Evolutionary conservation across 2,329 filamentous ascomycete species (phyloP).

Genomic region (Amauroascus niger): DNA sequence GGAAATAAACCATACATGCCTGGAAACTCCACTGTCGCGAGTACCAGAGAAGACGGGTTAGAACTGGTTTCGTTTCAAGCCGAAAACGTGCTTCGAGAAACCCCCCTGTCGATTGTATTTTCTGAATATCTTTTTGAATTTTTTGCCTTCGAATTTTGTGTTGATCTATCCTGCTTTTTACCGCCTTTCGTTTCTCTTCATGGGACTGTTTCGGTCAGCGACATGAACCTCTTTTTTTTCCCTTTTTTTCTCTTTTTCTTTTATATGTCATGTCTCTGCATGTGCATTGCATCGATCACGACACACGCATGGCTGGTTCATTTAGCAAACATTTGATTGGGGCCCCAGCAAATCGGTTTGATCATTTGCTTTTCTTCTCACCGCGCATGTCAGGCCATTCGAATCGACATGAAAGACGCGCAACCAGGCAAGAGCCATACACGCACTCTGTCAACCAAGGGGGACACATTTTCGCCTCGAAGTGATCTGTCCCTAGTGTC

Average conservation of each 20-base stretch:
- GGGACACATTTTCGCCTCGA: too few species aligned
- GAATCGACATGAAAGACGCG: neutral
- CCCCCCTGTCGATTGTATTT: neutral
- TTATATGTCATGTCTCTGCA: neutral
- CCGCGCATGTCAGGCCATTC: neutral
- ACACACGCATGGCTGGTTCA: neutral
- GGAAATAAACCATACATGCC: neutral
- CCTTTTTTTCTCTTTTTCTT: neutral
- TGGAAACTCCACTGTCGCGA: neutral
- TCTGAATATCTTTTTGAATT: too few species aligned
- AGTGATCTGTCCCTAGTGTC: neutral
- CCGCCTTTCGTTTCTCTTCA: neutral
- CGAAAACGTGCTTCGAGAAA: neutral
- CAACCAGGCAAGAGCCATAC: neutral
- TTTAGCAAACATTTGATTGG: neutral
- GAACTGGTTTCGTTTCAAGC: neutral
- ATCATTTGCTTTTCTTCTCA: neutral
- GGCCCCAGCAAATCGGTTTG: neutral
- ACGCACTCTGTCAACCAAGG: too few species aligned
- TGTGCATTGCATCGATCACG: neutral
- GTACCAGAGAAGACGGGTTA: neutral
- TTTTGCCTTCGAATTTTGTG: neutral
- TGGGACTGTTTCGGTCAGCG: neutral
- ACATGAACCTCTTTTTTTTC: neutral
- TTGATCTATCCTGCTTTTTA: neutral